Evolutionary conservation across 2,329 filamentous ascomycete species (phyloP), one percentile per base, ranked within the genome.

Genomic region (Pseudodiploospora longispora): DNA sequence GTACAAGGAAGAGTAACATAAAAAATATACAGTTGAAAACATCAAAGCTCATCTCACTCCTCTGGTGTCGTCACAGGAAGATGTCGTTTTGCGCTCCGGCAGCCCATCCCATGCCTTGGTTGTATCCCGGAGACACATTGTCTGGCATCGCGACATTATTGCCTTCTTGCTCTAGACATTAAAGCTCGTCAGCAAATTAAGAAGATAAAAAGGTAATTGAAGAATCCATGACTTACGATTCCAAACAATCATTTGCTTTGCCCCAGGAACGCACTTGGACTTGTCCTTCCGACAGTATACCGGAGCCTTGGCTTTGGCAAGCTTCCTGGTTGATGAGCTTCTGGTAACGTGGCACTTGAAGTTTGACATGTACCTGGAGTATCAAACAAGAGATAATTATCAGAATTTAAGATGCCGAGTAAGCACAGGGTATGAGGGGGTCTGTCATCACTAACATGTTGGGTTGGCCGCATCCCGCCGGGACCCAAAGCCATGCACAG

Each of bases 191-290:
- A 34, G 9, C 9, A 12, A 34, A 34, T 19, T 19, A 9, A 2
- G 28, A 4, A 30, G 46, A 12, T 44, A 42, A n/a, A 30, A 5
- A 12, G 10, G 8, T 7, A 19, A 2, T 33, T 9, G 29, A 4
- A 5, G 10, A 27, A 12, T 10, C 4, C 12, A 31, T 12, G 36
- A 53, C 55, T 45, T 42, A 59, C 60, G 69, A 43, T 72, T 63
- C 62, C 64, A 72, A 4, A 62, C 69, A 38, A 71, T 62, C 63
- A 71, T 72, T 50, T 73, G 70, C 56, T 73, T 73, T 1, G 70
- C 64, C 0, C 71, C 70, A 27, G 55, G 45, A 10, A 71, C 60
- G 40, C 70, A 74, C 35, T 64, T 62, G 12, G 53, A 59, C 8
- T 49, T 39, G 41, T 70, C 59, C 19, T 63, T 59, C 9, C 51